Conservation (phyloP, 140 eudicot species). For the Erigeron philadelphicus region DNA sequence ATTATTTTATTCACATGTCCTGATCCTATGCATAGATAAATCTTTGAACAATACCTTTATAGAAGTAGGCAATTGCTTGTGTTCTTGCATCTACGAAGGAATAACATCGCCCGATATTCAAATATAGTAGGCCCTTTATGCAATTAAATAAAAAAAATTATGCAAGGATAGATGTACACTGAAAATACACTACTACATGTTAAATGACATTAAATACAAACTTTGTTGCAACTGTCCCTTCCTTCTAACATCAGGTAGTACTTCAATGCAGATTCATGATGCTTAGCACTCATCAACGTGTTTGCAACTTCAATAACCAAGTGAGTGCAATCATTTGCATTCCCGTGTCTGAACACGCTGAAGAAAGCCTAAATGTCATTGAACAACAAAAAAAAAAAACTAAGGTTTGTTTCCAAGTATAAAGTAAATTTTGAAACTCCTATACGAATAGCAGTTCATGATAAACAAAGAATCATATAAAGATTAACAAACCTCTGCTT, state of each 20-base stretch:
- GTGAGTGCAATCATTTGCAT: slow-evolving; percentile 37
- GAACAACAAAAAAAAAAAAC: neutral
- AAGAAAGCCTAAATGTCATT: slow-evolving; percentile 51
- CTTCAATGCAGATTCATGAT: slow-evolving; percentile 62
- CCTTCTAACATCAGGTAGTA: slow-evolving; percentile 66
- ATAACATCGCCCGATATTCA: slow-evolving; percentile 63
- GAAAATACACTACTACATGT: neutral
- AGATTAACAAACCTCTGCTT: slow-evolving; percentile 59
- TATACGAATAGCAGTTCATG: neutral
- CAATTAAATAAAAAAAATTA: slow-evolving; percentile 8
- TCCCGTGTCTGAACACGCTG: slow-evolving; percentile 37
- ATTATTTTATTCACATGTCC: neutral
- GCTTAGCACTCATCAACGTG: slow-evolving; percentile 46
- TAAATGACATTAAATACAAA: slow-evolving; percentile 25
- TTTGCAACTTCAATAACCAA: slow-evolving; percentile 56
- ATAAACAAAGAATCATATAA: slow-evolving; percentile 8
- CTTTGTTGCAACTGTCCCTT: slow-evolving; percentile 40
- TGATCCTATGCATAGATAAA: slow-evolving; percentile 4
- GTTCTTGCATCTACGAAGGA: slow-evolving; percentile 31
- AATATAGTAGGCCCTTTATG: slow-evolving; percentile 47
- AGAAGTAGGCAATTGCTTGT: slow-evolving; percentile 51
- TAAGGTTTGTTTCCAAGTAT: neutral
- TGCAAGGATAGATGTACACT: neutral
- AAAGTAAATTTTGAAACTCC: slow-evolving; percentile 1
- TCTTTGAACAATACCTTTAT: slow-evolving; percentile 47